Evolutionary conservation across 805 yeast species (phyloP).

Genomic region (Spathaspora girioi): DNA sequence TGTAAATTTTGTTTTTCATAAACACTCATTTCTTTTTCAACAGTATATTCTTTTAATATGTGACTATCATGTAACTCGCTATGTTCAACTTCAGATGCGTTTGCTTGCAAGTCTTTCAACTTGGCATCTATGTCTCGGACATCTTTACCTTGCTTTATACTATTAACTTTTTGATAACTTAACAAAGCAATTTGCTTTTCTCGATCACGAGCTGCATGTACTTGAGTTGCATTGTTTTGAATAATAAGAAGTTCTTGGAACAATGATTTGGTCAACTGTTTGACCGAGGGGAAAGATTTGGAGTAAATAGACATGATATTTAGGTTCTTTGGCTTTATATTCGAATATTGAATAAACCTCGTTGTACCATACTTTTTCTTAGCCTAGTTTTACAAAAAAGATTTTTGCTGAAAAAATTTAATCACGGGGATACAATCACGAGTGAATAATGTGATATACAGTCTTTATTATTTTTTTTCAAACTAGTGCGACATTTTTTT

Average conservation of each 20-base stretch:
- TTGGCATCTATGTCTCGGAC: conserved; percentile 30
- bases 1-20: conserved; percentile 36
- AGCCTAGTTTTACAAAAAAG: not conserved
- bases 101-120: conserved; percentile 8
- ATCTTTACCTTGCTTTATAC: conserved; percentile 26
- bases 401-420: not conserved
- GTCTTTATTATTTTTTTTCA: no score
- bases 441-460: not conserved
- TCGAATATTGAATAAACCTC: not conserved
- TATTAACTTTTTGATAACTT: conserved; percentile 47
- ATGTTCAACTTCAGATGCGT: not conserved
- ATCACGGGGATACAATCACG: not conserved
- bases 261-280: conserved; percentile 19
- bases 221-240: conserved; percentile 30
- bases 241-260: conserved; percentile 38
- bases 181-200: conserved; percentile 45
- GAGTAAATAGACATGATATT: conserved; percentile 4
- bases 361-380: not conserved
- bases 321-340: not conserved
- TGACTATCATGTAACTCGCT: not conserved
- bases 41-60: not conserved
- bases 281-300: conserved; percentile 8
- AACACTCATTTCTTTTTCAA: conserved; percentile 4
- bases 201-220: conserved; percentile 36
- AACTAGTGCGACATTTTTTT: no score